A percentile compares a stretch with the other conserved stretches of the same genome.
Evolutionary conservation across 352 stramenopile genomes (phyloP).

Genomic region (Globisporangium paroecandrum): DNA sequence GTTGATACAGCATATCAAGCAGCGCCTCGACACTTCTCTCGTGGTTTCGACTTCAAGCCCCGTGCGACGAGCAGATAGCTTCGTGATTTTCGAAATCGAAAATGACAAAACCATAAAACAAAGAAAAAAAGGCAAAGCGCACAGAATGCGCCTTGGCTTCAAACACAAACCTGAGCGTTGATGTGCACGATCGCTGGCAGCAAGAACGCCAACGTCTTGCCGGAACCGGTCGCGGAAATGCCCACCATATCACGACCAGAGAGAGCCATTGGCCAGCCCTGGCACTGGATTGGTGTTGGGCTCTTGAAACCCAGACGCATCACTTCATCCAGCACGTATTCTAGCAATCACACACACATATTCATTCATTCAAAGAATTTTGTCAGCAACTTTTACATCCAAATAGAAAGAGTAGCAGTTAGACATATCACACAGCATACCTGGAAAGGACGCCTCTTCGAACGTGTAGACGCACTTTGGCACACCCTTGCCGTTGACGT

Average conservation of each 20-base stretch:
- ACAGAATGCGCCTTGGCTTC: slow-evolving; percentile 18
- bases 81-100: slow-evolving; percentile 15
- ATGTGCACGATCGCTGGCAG: slow-evolving; percentile 99
- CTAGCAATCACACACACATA: slow-evolving; percentile 18
- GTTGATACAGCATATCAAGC: slow-evolving; percentile 4
- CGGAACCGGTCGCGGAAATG: slow-evolving; percentile 96
- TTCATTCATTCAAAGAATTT: background rate
- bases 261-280: slow-evolving; percentile 98
- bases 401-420: slow-evolving; percentile 5
- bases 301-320: slow-evolving; percentile 96
- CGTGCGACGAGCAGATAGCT: slow-evolving; percentile 5
- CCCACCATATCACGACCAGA: slow-evolving; percentile 98
- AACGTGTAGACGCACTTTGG: slow-evolving; percentile 97
- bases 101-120: slow-evolving; percentile 15
- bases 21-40: slow-evolving; percentile 11
- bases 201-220: slow-evolving; percentile 98
- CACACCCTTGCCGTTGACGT: slow-evolving; percentile 93
- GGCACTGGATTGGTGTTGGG: slow-evolving; percentile 90
- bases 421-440: slow-evolving; percentile 18
- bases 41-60: slow-evolving; percentile 8
- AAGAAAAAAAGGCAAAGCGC: slow-evolving; percentile 10
- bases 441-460: slow-evolving; percentile 90
- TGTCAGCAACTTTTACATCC: background rate
- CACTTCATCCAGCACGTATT: slow-evolving; percentile 98
- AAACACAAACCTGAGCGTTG: slow-evolving; percentile 96